Evolutionary conservation across 352 stramenopile genomes (phyloP).

Genomic region (Phytophthora hybrid): DNA sequence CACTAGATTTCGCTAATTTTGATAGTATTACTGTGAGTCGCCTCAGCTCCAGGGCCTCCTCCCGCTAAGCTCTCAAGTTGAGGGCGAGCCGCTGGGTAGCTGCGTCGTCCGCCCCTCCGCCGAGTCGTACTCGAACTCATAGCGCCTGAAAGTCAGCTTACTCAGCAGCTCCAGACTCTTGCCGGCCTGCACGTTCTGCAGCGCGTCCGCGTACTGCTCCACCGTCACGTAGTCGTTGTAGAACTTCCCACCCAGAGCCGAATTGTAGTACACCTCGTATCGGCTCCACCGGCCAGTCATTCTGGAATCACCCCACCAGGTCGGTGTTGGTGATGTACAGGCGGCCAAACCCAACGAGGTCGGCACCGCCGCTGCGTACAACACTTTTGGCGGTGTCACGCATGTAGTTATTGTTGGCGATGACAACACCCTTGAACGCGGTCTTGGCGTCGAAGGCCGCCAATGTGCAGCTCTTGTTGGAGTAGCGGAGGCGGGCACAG

Average conservation of each 20-base stretch:
- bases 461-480: slow-evolving; percentile 28
- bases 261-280: slow-evolving; percentile 25
- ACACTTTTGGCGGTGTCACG: slow-evolving; percentile 41
- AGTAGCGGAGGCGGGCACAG: slow-evolving; percentile 19
- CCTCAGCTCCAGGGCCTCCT: too few species aligned
- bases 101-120: slow-evolving; percentile 64
- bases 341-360: slow-evolving; percentile 57
- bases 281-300: slow-evolving; percentile 22
- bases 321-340: slow-evolving; percentile 69
- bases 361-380: slow-evolving; percentile 37
- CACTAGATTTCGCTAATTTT: too few species aligned
- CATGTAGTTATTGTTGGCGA: slow-evolving; percentile 50
- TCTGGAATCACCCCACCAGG: slow-evolving; percentile 37
- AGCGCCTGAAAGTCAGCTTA: slow-evolving; percentile 64
- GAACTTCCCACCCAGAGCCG: slow-evolving; percentile 11
- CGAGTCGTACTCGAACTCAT: slow-evolving; percentile 52
- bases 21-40: too few species aligned
- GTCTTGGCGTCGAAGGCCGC: slow-evolving; percentile 43
- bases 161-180: slow-evolving; percentile 62
- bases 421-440: slow-evolving; percentile 44
- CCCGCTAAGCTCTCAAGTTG: too few species aligned
- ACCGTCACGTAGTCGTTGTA: slow-evolving; percentile 41
- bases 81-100: too few species aligned
- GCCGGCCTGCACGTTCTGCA: slow-evolving; percentile 51
- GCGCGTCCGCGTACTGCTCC: slow-evolving; percentile 58